These are phyloP conservation scores for Grosmannia huntii DNA, from an alignment of 2,329 filamentous ascomycete genomes.

Conservation along the genomic window DNA sequence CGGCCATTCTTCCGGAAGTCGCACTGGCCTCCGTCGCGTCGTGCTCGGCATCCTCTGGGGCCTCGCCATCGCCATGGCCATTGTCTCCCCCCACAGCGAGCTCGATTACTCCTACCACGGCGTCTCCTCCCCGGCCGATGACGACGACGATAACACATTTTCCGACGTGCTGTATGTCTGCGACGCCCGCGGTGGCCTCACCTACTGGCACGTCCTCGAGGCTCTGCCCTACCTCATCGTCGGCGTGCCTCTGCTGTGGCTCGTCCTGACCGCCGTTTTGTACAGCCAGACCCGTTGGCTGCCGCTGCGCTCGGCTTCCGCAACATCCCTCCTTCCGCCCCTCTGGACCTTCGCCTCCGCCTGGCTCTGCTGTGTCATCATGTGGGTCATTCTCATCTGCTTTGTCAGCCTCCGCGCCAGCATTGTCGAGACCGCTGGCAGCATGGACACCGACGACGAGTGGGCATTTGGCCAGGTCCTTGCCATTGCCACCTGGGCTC, in stretches of 20 bases:
- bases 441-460: slow-evolving; percentile 3
- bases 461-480: slow-evolving; percentile 12
- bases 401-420: slow-evolving; percentile 5
- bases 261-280: slow-evolving; percentile 5
- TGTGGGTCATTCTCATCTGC: slow-evolving; percentile 7
- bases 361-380: slow-evolving; percentile 5
- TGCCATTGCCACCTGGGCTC: slow-evolving; percentile 8
- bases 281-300: neutral
- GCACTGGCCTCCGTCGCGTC: slow-evolving; percentile 8
- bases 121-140: neutral
- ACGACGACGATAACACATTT: slow-evolving; percentile 1
- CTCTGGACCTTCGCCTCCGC: slow-evolving; percentile 6
- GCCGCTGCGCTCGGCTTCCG: neutral
- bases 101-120: slow-evolving; percentile 7
- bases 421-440: slow-evolving; percentile 7
- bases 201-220: slow-evolving; percentile 9
- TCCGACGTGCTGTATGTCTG: slow-evolving; percentile 3
- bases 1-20: neutral
- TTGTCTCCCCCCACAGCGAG: slow-evolving; percentile 10
- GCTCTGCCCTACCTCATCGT: slow-evolving; percentile 9
- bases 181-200: slow-evolving; percentile 9
- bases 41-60: slow-evolving; percentile 9
- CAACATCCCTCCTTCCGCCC: neutral
- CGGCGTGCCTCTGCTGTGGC: slow-evolving; percentile 10
- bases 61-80: slow-evolving; percentile 7